Evolutionary conservation across 768 basidiomycete genomes (phyloP).

Genomic region (Mycena indigotica): DNA sequence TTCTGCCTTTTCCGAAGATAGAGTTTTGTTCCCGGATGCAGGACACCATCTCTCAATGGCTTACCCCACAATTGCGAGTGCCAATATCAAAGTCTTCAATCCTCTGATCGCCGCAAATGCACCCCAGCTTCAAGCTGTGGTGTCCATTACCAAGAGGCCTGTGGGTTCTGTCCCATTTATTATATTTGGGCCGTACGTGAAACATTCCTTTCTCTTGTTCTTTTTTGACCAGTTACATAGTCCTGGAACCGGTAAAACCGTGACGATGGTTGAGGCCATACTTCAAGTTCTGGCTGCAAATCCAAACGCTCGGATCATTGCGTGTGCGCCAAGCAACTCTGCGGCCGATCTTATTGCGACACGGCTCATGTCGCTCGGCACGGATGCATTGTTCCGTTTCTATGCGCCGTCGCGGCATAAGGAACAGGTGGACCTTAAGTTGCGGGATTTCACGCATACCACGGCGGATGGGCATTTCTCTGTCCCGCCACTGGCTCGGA

Average conservation of each 20-base stretch:
- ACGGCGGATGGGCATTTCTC: conserved; percentile 41
- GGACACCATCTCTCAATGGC: conserved; percentile 28
- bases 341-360: conserved; percentile 62
- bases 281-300: conserved; percentile 46
- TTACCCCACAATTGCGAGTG: conserved; percentile 14
- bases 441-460: conserved; percentile 40
- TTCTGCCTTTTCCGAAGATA: conserved; percentile 43
- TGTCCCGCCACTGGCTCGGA: conserved; percentile 38
- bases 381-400: conserved; percentile 53
- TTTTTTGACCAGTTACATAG: conserved; percentile 29
- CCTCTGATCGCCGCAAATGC: conserved; percentile 46
- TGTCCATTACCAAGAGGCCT: conserved; percentile 44
- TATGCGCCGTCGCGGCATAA: conserved; percentile 54
- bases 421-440: conserved; percentile 45
- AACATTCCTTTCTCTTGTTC: background rate
- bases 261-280: conserved; percentile 64
- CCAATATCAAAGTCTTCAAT: conserved; percentile 39
- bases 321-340: conserved; percentile 67
- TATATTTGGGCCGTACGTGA: conserved; percentile 62
- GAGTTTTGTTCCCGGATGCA: conserved; percentile 52
- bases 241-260: conserved; percentile 69
- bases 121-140: conserved; percentile 52
- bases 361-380: conserved; percentile 38
- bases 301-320: conserved; percentile 49
- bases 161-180: conserved; percentile 57